Evolutionary conservation across 208 protist genomes (phyloP), one percentile per base, ranked within the genome.

Genomic region (Crithidia thermophila): DNA sequence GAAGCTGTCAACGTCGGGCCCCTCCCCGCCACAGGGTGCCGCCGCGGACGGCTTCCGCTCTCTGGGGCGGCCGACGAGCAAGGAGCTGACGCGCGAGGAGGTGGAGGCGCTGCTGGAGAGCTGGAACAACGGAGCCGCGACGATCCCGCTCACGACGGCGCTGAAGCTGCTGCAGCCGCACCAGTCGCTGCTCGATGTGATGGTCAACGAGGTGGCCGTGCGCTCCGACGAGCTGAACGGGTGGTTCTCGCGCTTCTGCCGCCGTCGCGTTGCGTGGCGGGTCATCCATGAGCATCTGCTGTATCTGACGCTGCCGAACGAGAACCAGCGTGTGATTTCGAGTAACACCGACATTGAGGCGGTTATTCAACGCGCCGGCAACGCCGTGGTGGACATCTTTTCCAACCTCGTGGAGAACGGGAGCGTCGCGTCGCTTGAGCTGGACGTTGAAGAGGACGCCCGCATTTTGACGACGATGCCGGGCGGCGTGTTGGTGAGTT

Each of bases 241-340:
- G 27, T 95, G 90, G 88, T 73, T 95, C 25, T 85, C 77, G 18
- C 75, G 73, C 58, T 95, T 94, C 75, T 95, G 87, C 59, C 75
- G 82, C 14, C 83, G 78, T 7, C 87, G 87, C 33, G 87, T 94
- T 4, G 82, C 84, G 28, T 95, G 90, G 88, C 87, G 90, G 28
- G 84, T 94, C 30, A 73, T 93, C 45, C 90, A 95, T 60, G 90
- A 92, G 47, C 87, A 95, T 70, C 71, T 95, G 36, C 75, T 95
- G 34, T 72, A 91, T 63, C 58, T 90, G 8, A 75, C 79, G 4
- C 52, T 53, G 20, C 86, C 90, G 0, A 50, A 30, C 14, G 66
- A 71, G 9, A 76, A 75, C 56, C 60, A 74, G 23, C 52, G 47
- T 1, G 79, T 94, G n/a, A 79, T 95, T 43, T 69, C 68, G 21